Evolutionary conservation across 495 filamentous ascomycete genomes (phyloP).

Genomic region (Immersiella caudata): DNA sequence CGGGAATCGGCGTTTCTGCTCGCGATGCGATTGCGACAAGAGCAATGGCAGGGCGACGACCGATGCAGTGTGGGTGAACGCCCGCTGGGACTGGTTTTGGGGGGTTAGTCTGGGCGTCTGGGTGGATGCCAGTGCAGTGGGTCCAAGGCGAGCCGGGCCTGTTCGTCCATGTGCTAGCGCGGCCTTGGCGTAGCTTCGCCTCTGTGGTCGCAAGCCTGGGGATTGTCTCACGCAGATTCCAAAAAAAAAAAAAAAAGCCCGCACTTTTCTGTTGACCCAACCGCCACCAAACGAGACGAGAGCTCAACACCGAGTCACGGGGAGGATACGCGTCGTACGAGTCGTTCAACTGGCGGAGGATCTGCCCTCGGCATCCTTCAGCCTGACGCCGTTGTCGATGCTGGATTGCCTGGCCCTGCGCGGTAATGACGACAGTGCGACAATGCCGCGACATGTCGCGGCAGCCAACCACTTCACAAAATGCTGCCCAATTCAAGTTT

Average conservation of each 20-base stretch:
- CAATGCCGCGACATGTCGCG: not conserved
- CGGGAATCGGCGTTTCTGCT: conserved; percentile 15
- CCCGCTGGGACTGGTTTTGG: not conserved
- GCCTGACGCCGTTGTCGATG: not conserved
- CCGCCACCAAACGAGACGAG: not conserved
- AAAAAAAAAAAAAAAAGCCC: not conserved
- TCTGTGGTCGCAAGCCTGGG: not conserved
- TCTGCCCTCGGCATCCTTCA: not conserved
- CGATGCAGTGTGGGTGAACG: not conserved
- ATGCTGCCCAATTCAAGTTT: conserved; percentile 4
- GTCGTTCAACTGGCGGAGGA: not conserved
- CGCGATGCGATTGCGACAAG: conserved; percentile 28
- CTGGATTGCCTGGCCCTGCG: not conserved
- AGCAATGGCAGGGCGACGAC: conserved; percentile 24
- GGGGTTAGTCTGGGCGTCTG: conserved; percentile 1
- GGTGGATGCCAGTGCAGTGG: conserved; percentile 1
- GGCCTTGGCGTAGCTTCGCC: conserved; percentile 3
- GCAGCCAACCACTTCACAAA: not conserved
- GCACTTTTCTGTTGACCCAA: not conserved
- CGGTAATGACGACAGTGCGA: conserved; percentile 10
- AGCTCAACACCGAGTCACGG: not conserved
- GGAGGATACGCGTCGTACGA: not conserved
- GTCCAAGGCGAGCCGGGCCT: not conserved
- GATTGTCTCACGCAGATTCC: not conserved
- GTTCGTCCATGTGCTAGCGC: conserved; percentile 3